Evolutionary conservation across 139 green algal species (phyloP).

Genomic region (Nannochloris sp.): DNA sequence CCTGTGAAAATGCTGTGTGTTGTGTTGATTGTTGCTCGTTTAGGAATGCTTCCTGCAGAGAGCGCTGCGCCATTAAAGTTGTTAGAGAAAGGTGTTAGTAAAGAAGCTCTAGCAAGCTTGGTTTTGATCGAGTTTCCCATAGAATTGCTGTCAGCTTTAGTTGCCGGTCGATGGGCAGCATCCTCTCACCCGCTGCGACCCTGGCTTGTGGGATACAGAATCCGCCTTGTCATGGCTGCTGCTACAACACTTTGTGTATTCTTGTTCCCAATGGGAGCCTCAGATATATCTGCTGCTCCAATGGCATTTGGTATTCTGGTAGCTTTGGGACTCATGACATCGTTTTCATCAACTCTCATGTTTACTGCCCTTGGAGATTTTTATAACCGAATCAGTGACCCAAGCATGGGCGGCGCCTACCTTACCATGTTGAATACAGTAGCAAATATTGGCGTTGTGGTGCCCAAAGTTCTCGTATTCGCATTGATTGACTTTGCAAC

Average conservation of each 20-base stretch:
- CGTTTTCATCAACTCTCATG: conserved; percentile 72
- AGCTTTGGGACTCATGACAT: conserved; percentile 44
- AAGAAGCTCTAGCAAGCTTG: conserved; percentile 66
- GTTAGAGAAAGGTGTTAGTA: conserved; percentile 78
- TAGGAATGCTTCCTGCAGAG: conserved; percentile 67
- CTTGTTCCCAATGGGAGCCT: conserved; percentile 28
- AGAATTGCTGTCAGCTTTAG: conserved; percentile 68
- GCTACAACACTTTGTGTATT: conserved; percentile 26
- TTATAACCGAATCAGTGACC: conserved; percentile 63
- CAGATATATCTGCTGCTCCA: conserved; percentile 28
- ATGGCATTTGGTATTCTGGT: conserved; percentile 42
- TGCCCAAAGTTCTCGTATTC: conserved; percentile 68
- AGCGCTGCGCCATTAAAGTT: conserved; percentile 71
- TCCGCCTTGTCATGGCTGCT: conserved; percentile 40
- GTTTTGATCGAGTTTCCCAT: conserved; percentile 75
- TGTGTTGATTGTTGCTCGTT: conserved; percentile 62
- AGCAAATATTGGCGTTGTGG: conserved; percentile 79
- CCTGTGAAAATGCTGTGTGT: conserved; percentile 52
- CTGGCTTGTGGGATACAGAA: conserved; percentile 57
- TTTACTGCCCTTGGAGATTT: conserved; percentile 81
- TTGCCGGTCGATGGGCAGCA: conserved; percentile 62
- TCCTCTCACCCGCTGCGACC: conserved; percentile 45
- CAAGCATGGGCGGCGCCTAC: conserved; percentile 79
- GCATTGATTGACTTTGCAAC: conserved; percentile 39
- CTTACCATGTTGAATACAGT: conserved; percentile 94